Percentiles rank a stretch among this genome's conserved stretches.
Conservation (phyloP, 2,329 filamentous ascomycete genomes). For the Stagonosporopsis cucurbitacearum region DNA sequence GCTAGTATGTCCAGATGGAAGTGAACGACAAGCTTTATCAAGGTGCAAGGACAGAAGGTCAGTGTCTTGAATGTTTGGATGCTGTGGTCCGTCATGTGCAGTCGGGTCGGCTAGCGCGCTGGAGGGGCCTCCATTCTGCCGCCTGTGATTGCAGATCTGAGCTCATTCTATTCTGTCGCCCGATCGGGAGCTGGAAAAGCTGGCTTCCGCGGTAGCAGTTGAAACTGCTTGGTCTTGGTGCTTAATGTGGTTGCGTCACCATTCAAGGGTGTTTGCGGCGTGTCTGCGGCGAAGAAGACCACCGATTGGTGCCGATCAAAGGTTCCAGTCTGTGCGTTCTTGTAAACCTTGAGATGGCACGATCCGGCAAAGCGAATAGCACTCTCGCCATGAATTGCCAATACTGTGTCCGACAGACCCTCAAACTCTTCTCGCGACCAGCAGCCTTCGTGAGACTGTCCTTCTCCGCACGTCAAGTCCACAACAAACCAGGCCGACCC, state of each 20-base stretch:
- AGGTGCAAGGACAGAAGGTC: background rate
- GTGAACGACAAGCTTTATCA: background rate
- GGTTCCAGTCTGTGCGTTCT: constrained; percentile 11
- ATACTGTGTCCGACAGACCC: constrained; percentile 31
- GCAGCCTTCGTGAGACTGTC: constrained; percentile 13
- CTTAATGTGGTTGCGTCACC: constrained; percentile 19
- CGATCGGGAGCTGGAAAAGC: constrained; percentile 6
- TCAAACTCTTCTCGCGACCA: constrained; percentile 33
- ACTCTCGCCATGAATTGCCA: constrained; percentile 37
- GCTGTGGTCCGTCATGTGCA: constrained; percentile 37
- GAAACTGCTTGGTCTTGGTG: constrained; percentile 11
- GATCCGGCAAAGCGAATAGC: background rate
- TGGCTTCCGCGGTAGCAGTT: constrained; percentile 9
- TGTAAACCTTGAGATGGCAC: constrained; percentile 8
- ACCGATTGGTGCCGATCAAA: constrained; percentile 12
- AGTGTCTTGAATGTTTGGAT: background rate
- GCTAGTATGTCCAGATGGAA: no score
- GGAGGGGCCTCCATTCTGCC: constrained; percentile 25
- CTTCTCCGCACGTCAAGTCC: constrained; percentile 10
- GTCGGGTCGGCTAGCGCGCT: constrained; percentile 33
- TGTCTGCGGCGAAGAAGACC: constrained; percentile 8
- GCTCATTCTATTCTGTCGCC: constrained; percentile 10
- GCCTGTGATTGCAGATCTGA: constrained; percentile 14
- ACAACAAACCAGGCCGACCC: constrained; percentile 3
- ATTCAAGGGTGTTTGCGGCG: constrained; percentile 4